phyloP scores from a whole-genome alignment of 2,329 filamentous ascomycete species.

The Cladophialophora exuberans region DNA sequence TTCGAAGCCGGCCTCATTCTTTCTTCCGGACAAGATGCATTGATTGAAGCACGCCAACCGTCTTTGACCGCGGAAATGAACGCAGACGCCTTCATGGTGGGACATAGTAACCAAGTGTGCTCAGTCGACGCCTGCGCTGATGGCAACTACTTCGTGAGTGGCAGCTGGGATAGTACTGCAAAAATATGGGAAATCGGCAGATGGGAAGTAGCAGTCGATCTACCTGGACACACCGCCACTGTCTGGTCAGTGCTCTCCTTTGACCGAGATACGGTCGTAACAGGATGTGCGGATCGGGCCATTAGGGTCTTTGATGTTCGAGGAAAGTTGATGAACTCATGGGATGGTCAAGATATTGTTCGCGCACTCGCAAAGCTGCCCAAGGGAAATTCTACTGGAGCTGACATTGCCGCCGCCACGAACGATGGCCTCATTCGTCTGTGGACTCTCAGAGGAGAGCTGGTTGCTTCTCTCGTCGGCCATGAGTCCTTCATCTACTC shows the following conservation, averaged over 20 bases:
- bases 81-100: slow-evolving; percentile 82
- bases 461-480: slow-evolving; percentile 76
- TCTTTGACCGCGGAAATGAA: slow-evolving; percentile 69
- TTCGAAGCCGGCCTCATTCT: slow-evolving; percentile 80
- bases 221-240: slow-evolving; percentile 76
- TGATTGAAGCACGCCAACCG: slow-evolving; percentile 85
- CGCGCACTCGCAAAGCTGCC: slow-evolving; percentile 86
- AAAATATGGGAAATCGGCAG: slow-evolving; percentile 83
- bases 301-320: slow-evolving; percentile 78
- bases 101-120: slow-evolving; percentile 87
- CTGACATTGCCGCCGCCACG: slow-evolving; percentile 91
- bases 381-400: slow-evolving; percentile 73
- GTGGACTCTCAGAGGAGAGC: slow-evolving; percentile 79
- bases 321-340: slow-evolving; percentile 65
- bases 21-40: slow-evolving; percentile 86
- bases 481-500: slow-evolving; percentile 97
- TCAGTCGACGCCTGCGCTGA: slow-evolving; percentile 76
- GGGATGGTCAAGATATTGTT: slow-evolving; percentile 77
- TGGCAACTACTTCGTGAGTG: slow-evolving; percentile 78
- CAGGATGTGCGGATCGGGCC: slow-evolving; percentile 84
- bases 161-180: slow-evolving; percentile 89
- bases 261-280: slow-evolving; percentile 78
- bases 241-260: slow-evolving; percentile 93
- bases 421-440: slow-evolving; percentile 89
- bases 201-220: slow-evolving; percentile 75